Evolutionary conservation across 169 alveolate genomes (phyloP), one percentile per base, ranked within the genome.

Genomic region (Babesia ovata): DNA sequence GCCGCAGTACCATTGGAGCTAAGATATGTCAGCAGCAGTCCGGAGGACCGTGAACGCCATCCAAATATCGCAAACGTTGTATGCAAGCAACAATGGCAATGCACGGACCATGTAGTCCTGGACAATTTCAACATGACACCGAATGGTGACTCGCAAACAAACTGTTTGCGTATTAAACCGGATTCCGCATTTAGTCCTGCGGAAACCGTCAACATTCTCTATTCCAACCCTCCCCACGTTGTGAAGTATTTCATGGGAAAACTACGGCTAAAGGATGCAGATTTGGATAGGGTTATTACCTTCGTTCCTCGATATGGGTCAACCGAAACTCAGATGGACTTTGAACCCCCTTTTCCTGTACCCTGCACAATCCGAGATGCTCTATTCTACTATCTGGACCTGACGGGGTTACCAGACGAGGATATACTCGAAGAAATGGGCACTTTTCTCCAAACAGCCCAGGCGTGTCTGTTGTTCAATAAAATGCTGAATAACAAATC

Each of bases 391-490:
- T 91, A 86, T 67, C 88, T 91, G 60, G 95, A 91, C 60, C 61
- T 91, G 63, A 73, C 92, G 28, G 84, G 87, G 28, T 69, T 91
- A 46, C 95, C 95, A 49, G 42, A 70, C 49, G 85, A 74, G 45
- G 85, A 84, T n/a, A 69, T 57, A 26, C 72, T 91, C 39, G 52
- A 71, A 19, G 86, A 91, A 19, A 76, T 91, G 56, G 85, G 86
- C 22, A 60, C 88, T 26, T 91, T 91, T 58, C 60, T 91, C n/a
- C 71, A 73, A 61, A 92, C 85, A 39, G 67, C 59, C 33, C 70
- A 78, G 44, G 95, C 91, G 29, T 73, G 72, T 29, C 84, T 84
- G 65, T 48, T 67, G 65, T 42, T 84, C 50, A 75, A 71, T 22
- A 54, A 33, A 22, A 52, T 91, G 58, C 39, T 91, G 36, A 53